A percentile compares a stretch with the other conserved stretches of the same genome.
Evolutionary conservation across 2,329 filamentous ascomycete genomes (phyloP).

Genomic region (Plenodomus lindquistii): DNA sequence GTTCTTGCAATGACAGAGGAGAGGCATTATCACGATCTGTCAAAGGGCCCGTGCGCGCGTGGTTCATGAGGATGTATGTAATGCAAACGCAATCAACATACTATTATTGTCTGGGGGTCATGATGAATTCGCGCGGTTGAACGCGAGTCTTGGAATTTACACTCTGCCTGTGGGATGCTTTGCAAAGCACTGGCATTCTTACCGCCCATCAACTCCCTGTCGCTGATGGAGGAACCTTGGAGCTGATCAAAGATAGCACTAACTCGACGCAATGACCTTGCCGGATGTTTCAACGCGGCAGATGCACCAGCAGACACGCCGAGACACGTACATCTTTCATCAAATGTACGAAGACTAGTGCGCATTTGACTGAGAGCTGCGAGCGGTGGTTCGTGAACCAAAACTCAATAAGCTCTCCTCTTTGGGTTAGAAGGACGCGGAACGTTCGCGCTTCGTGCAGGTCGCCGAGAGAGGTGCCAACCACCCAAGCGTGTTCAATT

Average conservation of each 20-base stretch:
- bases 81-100: no score
- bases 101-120: no score
- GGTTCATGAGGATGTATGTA: neutral
- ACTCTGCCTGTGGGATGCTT: neutral
- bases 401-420: constrained; percentile 19
- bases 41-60: neutral
- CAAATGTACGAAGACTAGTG: constrained; percentile 3
- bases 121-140: neutral
- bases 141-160: neutral
- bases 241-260: neutral
- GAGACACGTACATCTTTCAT: constrained; percentile 5
- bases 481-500: constrained; percentile 20
- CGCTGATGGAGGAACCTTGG: constrained; percentile 4
- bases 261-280: neutral
- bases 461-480: constrained; percentile 15
- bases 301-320: neutral
- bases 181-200: neutral
- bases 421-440: constrained; percentile 24
- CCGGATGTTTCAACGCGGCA: neutral
- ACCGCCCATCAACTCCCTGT: constrained; percentile 2
- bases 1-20: neutral
- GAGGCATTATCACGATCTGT: neutral
- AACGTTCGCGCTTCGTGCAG: constrained; percentile 22
- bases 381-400: constrained; percentile 14
- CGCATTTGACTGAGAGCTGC: constrained; percentile 1